phyloP scores from a whole-genome alignment of 2,329 filamentous ascomycete genomes.

The Pseudogymnoascus sp. region DNA sequence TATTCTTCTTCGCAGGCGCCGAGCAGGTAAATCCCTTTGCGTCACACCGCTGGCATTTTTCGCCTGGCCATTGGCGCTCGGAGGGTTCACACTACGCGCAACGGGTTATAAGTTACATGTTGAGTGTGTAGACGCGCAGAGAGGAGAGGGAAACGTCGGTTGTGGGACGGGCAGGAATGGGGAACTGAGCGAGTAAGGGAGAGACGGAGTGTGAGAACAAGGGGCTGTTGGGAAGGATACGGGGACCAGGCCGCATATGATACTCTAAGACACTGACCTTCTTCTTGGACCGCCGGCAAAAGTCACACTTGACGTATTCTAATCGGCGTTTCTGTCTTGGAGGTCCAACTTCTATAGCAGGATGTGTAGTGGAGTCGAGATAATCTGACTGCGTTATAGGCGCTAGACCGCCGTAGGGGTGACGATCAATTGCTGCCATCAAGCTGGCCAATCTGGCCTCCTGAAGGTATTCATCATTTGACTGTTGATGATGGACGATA shows the following conservation, averaged over 20 bases:
- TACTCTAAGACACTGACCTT: not conserved
- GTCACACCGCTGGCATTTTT: not conserved
- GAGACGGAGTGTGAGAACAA: not conserved
- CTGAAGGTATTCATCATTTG: not conserved
- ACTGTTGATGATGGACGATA: not conserved
- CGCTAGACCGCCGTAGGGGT: not conserved
- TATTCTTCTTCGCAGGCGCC: not conserved
- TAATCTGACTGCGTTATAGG: not conserved
- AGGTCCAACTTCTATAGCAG: slow-evolving; percentile 16
- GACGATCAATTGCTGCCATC: not conserved
- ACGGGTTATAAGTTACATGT: not conserved
- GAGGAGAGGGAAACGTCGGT: not conserved
- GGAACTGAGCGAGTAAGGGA: not conserved
- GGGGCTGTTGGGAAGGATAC: not conserved
- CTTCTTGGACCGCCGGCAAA: not conserved
- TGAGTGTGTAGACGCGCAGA: not conserved
- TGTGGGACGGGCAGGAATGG: not conserved
- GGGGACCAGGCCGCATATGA: not conserved
- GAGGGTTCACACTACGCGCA: not conserved
- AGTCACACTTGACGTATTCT: not conserved
- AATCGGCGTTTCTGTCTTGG: not conserved
- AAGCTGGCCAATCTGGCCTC: not conserved
- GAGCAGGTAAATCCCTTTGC: not conserved
- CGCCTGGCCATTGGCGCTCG: not conserved
- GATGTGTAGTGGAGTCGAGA: not conserved